Conservation (phyloP, 306 rosid species). For the Comarum palustre region DNA sequence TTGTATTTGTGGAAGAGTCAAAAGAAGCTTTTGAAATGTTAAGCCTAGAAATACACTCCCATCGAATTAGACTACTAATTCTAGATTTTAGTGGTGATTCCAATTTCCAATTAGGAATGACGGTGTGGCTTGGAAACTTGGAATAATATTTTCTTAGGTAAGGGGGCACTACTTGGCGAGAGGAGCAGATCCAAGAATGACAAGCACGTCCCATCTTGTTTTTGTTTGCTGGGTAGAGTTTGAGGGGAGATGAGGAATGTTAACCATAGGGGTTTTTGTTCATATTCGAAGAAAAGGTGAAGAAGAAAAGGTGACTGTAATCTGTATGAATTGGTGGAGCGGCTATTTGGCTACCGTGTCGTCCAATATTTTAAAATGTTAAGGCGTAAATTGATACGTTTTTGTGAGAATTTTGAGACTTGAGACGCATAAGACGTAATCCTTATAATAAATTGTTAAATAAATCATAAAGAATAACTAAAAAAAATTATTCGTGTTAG, state of each 20-base stretch:
- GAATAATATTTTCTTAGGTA: slow-evolving; percentile 3
- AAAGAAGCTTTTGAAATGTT: slow-evolving; percentile 8
- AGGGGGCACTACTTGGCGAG: not conserved
- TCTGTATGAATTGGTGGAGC: not conserved
- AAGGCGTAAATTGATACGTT: no score
- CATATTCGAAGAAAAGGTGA: not conserved
- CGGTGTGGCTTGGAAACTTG: not conserved
- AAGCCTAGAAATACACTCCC: not conserved
- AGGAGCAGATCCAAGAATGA: not conserved
- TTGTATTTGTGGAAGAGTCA: not conserved
- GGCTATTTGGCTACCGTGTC: not conserved
- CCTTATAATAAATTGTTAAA: no score
- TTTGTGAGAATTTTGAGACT: no score
- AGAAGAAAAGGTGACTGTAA: not conserved
- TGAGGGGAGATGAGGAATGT: not conserved
- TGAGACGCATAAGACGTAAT: no score
- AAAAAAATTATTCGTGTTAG: no score
- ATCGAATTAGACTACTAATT: not conserved
- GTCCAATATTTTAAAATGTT: no score
- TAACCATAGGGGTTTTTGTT: not conserved
- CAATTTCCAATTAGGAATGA: not conserved
- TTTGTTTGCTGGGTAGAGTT: not conserved
- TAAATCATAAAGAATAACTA: no score
- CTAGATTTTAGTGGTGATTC: not conserved
- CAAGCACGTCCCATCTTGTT: not conserved